Conservation (phyloP, 2,329 filamentous ascomycete species). For the Sporothrix dimorphospora region DNA sequence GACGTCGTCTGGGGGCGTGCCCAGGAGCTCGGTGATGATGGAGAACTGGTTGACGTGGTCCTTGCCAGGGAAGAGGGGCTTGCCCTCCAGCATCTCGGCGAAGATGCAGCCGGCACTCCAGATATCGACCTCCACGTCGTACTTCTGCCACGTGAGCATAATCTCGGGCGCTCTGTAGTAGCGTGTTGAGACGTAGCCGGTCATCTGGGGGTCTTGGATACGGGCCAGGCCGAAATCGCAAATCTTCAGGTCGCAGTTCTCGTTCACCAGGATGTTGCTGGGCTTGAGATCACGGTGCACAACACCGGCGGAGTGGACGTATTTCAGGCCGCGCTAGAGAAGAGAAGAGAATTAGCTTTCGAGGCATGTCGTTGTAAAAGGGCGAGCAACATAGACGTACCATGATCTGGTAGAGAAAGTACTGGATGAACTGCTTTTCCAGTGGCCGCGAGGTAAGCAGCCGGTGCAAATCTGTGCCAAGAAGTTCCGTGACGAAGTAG, state of each 20-base stretch:
- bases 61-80: slow-evolving; percentile 97
- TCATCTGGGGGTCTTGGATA: slow-evolving; percentile 99
- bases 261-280: slow-evolving; percentile 98
- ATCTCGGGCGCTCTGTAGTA: slow-evolving; percentile 99
- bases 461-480: slow-evolving; percentile 94
- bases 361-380: background rate
- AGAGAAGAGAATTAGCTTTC: slow-evolving; percentile 28
- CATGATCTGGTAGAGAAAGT: slow-evolving; percentile 98
- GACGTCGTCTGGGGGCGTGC: slow-evolving; percentile 96
- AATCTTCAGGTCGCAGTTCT: slow-evolving; percentile 99
- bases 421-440: slow-evolving; percentile 99
- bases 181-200: slow-evolving; percentile 95
- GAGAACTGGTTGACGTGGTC: slow-evolving; percentile 99
- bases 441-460: slow-evolving; percentile 92
- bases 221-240: slow-evolving; percentile 97
- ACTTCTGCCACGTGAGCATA: slow-evolving; percentile 99
- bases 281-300: slow-evolving; percentile 98
- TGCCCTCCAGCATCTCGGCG: slow-evolving; percentile 98
- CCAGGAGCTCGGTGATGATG: slow-evolving; percentile 96
- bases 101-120: slow-evolving; percentile 99
- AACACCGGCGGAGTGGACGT: slow-evolving; percentile 97
- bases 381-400: slow-evolving; percentile 54
- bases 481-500: slow-evolving; percentile 97
- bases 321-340: slow-evolving; percentile 88
- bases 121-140: slow-evolving; percentile 98